phyloP scores from a whole-genome alignment of 495 filamentous ascomycete species.

The Elaphomyces granulatus region DNA sequence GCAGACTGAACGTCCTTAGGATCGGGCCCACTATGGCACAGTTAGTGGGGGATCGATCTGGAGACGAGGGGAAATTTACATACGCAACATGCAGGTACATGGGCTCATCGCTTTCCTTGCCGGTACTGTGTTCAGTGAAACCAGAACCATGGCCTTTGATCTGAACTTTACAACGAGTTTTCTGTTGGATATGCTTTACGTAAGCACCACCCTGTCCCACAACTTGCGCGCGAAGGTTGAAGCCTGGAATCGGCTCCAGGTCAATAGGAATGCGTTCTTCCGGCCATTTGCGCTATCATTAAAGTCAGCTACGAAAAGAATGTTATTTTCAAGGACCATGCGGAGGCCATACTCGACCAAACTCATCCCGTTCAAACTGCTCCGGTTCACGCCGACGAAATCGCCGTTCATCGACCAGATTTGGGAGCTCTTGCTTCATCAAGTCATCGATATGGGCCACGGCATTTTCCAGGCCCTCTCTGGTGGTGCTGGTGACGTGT shows the following conservation, averaged over 20 bases:
- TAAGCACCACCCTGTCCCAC: conserved; percentile 87
- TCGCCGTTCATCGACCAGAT: conserved; percentile 86
- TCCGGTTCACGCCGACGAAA: conserved; percentile 77
- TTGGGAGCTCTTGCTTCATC: conserved; percentile 92
- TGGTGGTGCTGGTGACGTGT: conserved; percentile 85
- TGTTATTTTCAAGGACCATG: not conserved
- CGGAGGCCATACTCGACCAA: conserved; percentile 56
- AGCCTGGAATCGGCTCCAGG: conserved; percentile 84
- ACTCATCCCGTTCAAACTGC: conserved; percentile 85
- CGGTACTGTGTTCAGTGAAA: conserved; percentile 73
- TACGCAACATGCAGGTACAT: conserved; percentile 95
- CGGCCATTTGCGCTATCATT: conserved; percentile 85
- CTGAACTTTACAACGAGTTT: conserved; percentile 87
- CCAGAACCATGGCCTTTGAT: conserved; percentile 97
- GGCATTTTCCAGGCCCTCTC: conserved; percentile 81
- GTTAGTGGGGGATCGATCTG: too few relatives aligned
- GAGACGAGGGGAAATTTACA: too few relatives aligned
- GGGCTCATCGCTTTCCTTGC: conserved; percentile 77
- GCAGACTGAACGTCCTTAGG: conserved; percentile 72
- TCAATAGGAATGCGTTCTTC: conserved; percentile 85
- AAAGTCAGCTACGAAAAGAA: conserved; percentile 13
- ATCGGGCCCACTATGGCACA: conserved; percentile 83
- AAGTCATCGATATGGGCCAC: conserved; percentile 76
- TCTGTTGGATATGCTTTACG: conserved; percentile 93
- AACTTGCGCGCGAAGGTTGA: conserved; percentile 89